These are phyloP conservation scores for Leucocoprinus sp. DNA, from an alignment of 768 basidiomycete genomes.

Conservation along the genomic window DNA sequence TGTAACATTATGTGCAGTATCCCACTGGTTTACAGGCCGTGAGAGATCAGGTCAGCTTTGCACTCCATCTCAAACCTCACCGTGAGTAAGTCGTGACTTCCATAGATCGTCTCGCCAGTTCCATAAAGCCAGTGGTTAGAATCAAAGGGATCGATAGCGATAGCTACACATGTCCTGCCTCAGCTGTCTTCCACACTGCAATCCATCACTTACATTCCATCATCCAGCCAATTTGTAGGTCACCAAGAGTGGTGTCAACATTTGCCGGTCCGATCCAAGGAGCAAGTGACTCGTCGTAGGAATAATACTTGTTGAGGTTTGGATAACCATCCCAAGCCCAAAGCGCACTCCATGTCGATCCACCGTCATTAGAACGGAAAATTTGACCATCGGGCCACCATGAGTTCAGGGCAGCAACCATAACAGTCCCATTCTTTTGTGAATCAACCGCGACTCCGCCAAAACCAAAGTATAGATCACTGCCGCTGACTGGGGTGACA, in stretches of 20 bases:
- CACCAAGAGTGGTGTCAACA: conserved; percentile 34
- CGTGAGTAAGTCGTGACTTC: conserved; percentile 44
- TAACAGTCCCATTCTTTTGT: conserved; percentile 53
- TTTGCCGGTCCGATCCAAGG: conserved; percentile 51
- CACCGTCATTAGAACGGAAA: conserved; percentile 51
- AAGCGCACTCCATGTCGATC: conserved; percentile 48
- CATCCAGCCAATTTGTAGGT: conserved; percentile 61
- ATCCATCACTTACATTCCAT: conserved; percentile 42
- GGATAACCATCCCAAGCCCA: conserved; percentile 50
- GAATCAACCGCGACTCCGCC: conserved; percentile 54
- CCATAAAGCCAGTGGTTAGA: conserved; percentile 66
- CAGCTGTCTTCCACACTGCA: background rate
- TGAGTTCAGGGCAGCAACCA: conserved; percentile 59
- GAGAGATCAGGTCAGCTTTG: background rate
- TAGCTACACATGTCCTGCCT: too few relatives aligned
- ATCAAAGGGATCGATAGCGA: conserved; percentile 59
- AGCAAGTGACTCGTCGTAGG: conserved; percentile 44
- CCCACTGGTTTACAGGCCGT: conserved; percentile 35
- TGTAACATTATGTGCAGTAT: conserved; percentile 48
- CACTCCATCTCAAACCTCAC: conserved; percentile 13
- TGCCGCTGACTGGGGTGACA: conserved; percentile 54
- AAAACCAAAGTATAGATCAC: conserved; percentile 53
- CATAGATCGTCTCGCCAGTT: conserved; percentile 59
- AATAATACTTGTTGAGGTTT: conserved; percentile 41
- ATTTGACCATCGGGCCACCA: conserved; percentile 66